Conservation (phyloP, 1,139 yeast genomes). For the Sugiyamaella xylanicola region DNA sequence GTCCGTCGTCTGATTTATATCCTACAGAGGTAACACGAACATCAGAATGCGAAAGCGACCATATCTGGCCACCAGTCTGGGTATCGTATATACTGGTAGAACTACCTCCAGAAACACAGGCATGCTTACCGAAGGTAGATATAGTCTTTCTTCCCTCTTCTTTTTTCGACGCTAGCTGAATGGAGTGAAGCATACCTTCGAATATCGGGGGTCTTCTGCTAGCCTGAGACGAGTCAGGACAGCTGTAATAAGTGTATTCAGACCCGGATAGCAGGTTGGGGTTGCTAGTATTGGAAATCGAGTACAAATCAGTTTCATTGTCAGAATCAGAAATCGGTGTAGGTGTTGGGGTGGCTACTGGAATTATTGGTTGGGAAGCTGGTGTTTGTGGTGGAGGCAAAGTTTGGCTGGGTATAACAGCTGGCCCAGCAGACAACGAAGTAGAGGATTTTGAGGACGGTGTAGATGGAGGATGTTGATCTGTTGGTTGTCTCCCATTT, state of each 20-base stretch:
- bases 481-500: not conserved
- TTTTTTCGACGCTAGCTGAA: conserved; percentile 27
- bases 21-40: conserved; percentile 37
- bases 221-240: conserved; percentile 43
- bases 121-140: conserved; percentile 33
- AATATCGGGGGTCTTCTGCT: conserved; percentile 42
- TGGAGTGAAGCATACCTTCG: conserved; percentile 37
- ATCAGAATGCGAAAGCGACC: conserved; percentile 36
- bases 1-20: conserved; percentile 30
- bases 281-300: conserved; percentile 24
- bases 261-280: conserved; percentile 16
- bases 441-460: not conserved
- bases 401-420: not conserved
- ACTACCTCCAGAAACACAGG: conserved; percentile 34
- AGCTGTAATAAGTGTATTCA: conserved; percentile 27
- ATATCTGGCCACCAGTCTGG: conserved; percentile 35
- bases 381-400: not conserved
- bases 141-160: conserved; percentile 36
- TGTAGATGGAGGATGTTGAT: not conserved
- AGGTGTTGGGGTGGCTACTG: conserved; percentile 4
- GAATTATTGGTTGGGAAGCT: not conserved
- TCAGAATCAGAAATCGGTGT: conserved; percentile 11
- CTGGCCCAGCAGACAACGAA: no score
- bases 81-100: conserved; percentile 36
- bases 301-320: conserved; percentile 10